Evolutionary conservation across 768 basidiomycete genomes (phyloP).

Genomic region (Kwoniella pini): DNA sequence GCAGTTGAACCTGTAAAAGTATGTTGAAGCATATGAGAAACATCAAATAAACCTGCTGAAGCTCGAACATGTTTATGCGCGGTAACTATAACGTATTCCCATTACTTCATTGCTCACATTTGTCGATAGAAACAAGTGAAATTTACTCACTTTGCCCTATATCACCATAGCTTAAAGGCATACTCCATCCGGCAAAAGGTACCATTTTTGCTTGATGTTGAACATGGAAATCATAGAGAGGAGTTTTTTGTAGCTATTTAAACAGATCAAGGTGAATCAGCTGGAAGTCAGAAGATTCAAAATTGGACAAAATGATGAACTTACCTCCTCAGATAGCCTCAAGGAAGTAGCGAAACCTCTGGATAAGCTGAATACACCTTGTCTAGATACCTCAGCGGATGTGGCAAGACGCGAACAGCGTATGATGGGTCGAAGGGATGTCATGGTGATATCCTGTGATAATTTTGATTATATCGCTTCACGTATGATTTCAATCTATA

Average conservation of each 20-base stretch:
- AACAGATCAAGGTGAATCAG: too few relatives aligned
- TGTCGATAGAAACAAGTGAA: not conserved
- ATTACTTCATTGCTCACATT: not conserved
- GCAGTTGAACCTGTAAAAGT: conserved; percentile 81
- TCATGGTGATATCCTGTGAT: conserved; percentile 2
- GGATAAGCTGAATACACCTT: not conserved
- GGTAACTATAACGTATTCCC: conserved; percentile 61
- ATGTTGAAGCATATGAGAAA: conserved; percentile 93
- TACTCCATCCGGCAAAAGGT: conserved; percentile 89
- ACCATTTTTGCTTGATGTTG: conserved; percentile 84
- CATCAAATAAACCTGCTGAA: conserved; percentile 87
- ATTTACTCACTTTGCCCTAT: conserved; percentile 69
- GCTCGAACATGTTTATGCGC: conserved; percentile 87
- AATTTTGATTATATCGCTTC: too few relatives aligned
- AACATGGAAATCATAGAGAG: conserved; percentile 85
- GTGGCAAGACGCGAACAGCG: conserved; percentile 8
- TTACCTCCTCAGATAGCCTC: conserved; percentile 13
- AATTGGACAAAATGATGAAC: too few relatives aligned
- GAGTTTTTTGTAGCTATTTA: conserved; percentile 64
- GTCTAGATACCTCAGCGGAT: not conserved
- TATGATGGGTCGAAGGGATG: conserved; percentile 8
- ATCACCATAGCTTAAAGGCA: conserved; percentile 85
- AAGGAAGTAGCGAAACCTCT: conserved; percentile 21
- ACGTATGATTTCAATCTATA: too few relatives aligned
- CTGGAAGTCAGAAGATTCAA: too few relatives aligned